Base-by-base conservation (phyloP, 1,284 basidiomycete species). In the Tremellales sp. region DNA sequence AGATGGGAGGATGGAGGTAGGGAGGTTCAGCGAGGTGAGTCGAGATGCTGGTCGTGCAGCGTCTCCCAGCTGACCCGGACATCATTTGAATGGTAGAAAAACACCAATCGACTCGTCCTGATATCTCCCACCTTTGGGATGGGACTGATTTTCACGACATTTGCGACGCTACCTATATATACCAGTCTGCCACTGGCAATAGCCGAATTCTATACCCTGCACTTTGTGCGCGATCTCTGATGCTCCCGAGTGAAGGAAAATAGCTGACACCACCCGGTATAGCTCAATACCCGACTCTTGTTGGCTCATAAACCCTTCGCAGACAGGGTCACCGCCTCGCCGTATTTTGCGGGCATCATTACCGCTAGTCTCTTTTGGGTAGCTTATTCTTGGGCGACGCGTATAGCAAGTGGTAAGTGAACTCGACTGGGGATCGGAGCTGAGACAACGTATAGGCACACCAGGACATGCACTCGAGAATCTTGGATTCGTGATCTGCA, bases 341-440 rank as follows among this genome's bases (percentile, higher is more conserved):
- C 91, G 1, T 97, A 97, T 74, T 94, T 97, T 63, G 80, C 88
- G 1, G 86, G 88, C 10, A 89, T 98, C 55, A 94, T 98, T 53
- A 79, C 78, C 40, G 87, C 78, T 1, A 90, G 87, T 13, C 80
- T 97, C 63, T 70, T 90, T 27, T 94, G 91, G 87, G 88, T 97
- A 1, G 77, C 79, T 0, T 92, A 82, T 57, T 81, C 80, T 42
- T 97, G 91, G 91, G 71, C 81, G 6, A 84, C 84, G 3, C 49
- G 63, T 8, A 47, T 70, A 1, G 32, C 58, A 1, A 22, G 18
- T 1, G 61, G 62, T 55, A 48, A 55, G 43, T 33, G 31, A n/a
- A 10, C n/a, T 4, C 27, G 7, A 42, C 36, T 35, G 35, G 14
- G n/a, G 24, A 36, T 35, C 19, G 38, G 0, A 50, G 53, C 2